Conservation (phyloP, 805 yeast species). For the Yarrowia sp. region DNA sequence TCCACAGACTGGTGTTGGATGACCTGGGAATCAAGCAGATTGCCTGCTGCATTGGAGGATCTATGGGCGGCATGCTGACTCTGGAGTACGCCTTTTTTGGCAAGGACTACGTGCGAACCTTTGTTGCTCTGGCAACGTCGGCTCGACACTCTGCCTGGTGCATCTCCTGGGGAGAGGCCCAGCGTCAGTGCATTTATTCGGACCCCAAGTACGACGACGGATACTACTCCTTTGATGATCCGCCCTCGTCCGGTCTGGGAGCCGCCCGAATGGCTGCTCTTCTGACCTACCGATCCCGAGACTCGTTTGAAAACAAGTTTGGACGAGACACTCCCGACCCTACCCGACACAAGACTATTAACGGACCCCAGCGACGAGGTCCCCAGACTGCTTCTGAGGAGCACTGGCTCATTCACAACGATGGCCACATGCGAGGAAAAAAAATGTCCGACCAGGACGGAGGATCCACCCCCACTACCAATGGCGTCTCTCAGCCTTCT, state of each 20-base stretch:
- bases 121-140: slow-evolving; percentile 86
- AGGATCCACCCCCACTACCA: not conserved
- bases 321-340: slow-evolving; percentile 75
- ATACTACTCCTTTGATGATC: slow-evolving; percentile 70
- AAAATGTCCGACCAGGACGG: slow-evolving; percentile 26
- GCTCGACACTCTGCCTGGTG: slow-evolving; percentile 98
- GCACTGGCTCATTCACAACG: slow-evolving; percentile 82
- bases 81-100: slow-evolving; percentile 81
- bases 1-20: slow-evolving; percentile 75
- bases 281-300: slow-evolving; percentile 85
- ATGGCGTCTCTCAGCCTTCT: not conserved
- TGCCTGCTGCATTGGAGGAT: slow-evolving; percentile 90
- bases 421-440: slow-evolving; percentile 54
- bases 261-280: slow-evolving; percentile 98
- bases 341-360: slow-evolving; percentile 37
- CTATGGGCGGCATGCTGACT: slow-evolving; percentile 98
- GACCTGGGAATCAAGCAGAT: slow-evolving; percentile 71
- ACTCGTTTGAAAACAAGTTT: slow-evolving; percentile 85
- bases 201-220: slow-evolving; percentile 95
- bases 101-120: slow-evolving; percentile 58
- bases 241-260: slow-evolving; percentile 80
- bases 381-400: slow-evolving; percentile 55
- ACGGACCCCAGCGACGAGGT: slow-evolving; percentile 30
- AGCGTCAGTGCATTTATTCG: slow-evolving; percentile 90
- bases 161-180: slow-evolving; percentile 98